Conservation (phyloP, 768 basidiomycete genomes). For the Tricholoma saponaceum region DNA sequence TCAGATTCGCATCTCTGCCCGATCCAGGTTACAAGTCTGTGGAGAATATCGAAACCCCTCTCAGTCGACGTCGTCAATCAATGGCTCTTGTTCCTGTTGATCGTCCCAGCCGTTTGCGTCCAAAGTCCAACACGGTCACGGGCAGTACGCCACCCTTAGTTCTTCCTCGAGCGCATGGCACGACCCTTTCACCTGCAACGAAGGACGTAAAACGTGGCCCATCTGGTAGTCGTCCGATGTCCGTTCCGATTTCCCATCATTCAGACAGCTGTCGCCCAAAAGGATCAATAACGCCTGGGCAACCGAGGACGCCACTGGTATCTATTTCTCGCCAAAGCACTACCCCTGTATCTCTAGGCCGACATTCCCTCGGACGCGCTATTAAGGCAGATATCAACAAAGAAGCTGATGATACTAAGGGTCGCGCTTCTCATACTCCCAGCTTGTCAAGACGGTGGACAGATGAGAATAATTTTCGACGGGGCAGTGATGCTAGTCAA, state of each 20-base stretch:
- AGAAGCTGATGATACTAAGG: slow-evolving; percentile 15
- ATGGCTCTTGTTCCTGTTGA: neutral
- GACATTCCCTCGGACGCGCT: slow-evolving; percentile 30
- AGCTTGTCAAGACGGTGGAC: slow-evolving; percentile 23
- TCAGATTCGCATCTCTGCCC: slow-evolving; percentile 38
- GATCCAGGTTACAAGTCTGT: slow-evolving; percentile 4
- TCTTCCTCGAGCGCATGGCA: slow-evolving; percentile 1
- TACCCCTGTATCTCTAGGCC: slow-evolving; percentile 19
- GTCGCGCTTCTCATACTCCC: slow-evolving; percentile 13
- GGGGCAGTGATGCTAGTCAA: slow-evolving; percentile 18
- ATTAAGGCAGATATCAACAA: slow-evolving; percentile 15
- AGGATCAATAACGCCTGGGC: neutral
- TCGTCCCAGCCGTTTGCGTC: neutral
- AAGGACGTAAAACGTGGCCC: neutral
- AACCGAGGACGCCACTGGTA: slow-evolving; percentile 7
- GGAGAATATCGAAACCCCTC: neutral
- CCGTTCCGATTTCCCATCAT: slow-evolving; percentile 2
- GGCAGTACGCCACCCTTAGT: slow-evolving; percentile 1
- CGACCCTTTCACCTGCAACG: neutral
- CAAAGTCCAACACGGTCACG: slow-evolving; percentile 3
- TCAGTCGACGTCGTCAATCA: neutral
- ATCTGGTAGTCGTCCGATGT: neutral
- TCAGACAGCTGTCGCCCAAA: neutral
- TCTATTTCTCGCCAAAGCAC: slow-evolving; percentile 7
- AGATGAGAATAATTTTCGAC: slow-evolving; percentile 30